Evolutionary conservation across 768 basidiomycete species (phyloP).

Genomic region (Podaxis rugospora): DNA sequence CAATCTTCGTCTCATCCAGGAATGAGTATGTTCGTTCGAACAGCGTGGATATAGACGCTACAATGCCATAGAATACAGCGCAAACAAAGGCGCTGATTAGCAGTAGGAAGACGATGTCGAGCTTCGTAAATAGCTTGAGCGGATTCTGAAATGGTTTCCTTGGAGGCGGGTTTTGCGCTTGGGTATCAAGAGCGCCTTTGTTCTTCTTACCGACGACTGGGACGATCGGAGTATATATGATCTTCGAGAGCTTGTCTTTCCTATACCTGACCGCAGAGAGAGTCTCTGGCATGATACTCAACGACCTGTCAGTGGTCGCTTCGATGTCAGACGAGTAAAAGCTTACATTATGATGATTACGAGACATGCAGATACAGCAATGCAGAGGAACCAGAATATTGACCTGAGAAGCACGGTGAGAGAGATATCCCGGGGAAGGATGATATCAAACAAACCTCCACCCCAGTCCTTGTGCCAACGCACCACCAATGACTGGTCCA

Average conservation of each 20-base stretch:
- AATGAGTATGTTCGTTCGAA: conserved; percentile 55
- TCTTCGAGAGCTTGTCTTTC: conserved; percentile 36
- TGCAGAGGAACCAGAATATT: conserved; percentile 62
- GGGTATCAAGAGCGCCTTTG: conserved; percentile 15
- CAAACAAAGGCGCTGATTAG: conserved; percentile 46
- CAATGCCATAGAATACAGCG: conserved; percentile 56
- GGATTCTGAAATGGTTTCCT: conserved; percentile 47
- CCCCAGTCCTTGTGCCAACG: conserved; percentile 49
- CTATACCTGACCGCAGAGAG: conserved; percentile 50
- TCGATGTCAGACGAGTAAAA: conserved; percentile 5
- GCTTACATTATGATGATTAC: conserved; percentile 43
- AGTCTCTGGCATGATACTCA: conserved; percentile 48
- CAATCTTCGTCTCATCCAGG: conserved; percentile 60
- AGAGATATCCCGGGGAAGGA: not conserved
- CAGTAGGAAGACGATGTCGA: conserved; percentile 54
- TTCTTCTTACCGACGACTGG: conserved; percentile 32
- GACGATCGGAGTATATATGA: conserved; percentile 53
- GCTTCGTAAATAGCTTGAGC: conserved; percentile 46
- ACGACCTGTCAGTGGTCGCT: conserved; percentile 22
- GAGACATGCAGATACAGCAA: conserved; percentile 41
- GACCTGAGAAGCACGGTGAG: conserved; percentile 29
- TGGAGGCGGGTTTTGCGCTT: conserved; percentile 24
- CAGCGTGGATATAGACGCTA: conserved; percentile 56
- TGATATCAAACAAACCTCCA: conserved; percentile 47
- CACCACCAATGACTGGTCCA: conserved; percentile 59